Base-by-base conservation (phyloP, 371 early-diverging fungal species). In the Zancudomyces culisetae region DNA sequence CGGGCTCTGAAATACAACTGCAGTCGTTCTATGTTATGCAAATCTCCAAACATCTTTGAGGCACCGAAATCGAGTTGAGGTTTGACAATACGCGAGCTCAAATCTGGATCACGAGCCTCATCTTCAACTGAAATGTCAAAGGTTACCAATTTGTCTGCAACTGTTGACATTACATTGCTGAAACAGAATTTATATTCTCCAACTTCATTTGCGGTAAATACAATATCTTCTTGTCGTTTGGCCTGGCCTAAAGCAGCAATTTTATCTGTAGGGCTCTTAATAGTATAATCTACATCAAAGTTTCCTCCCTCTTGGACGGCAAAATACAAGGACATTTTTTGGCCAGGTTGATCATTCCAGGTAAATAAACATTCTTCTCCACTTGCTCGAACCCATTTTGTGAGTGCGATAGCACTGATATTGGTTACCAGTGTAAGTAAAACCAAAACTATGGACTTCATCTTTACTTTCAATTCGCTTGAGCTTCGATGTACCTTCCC, bases 151-250 rank as follows among this genome's bases (percentile, higher is more conserved):
- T 94, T 94, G 53, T 87, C 84, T 27, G 82, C 83, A 69, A 86
- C 84, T 10, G 88, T 83, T 28, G 88, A 80, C 77, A 85, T 80
- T 47, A 73, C 74, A 68, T 94, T 94, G 57, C 77, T 77, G 76
- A 94, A 94, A 72, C 91, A 91, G 73, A 88, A 86, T 19, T 81
- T 63, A 69, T 87, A 86, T 64, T 94, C 94, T 46, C 94, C 94
- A 1, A 70, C 71, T 47, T 73, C 59, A 29, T 77, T 76, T 3
- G 85, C 83, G 1, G 83, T 76, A 66, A 94, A 84, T 43, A 88
- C 84, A 65, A 71, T 85, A 72, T 94, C 91, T 57, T 85, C 89
- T 63, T 91, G 90, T 45, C 87, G 83, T 63, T 88, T 85, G 45
- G 78, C 75, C 56, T 78, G 74, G 51, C 87, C 90, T 39, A 59